Evolutionary conservation across 805 yeast genomes (phyloP).

Genomic region (Yueomyces sinensis): DNA sequence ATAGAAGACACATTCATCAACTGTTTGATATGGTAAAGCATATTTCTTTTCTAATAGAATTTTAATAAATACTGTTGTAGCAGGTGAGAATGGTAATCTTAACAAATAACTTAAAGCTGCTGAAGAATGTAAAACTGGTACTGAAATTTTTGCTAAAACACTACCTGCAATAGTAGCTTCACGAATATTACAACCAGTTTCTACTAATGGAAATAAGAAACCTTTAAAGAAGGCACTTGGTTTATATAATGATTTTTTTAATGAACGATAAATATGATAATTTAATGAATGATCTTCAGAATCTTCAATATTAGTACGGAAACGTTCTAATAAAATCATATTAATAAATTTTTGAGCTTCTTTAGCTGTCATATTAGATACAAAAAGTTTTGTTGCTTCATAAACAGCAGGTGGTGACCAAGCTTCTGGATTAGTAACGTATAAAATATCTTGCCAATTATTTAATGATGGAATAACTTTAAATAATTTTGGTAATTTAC

Average conservation of each 20-base stretch:
- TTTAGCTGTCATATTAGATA: conserved; percentile 73
- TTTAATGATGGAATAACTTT: conserved; percentile 85
- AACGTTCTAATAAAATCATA: conserved; percentile 53
- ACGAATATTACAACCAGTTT: conserved; percentile 75
- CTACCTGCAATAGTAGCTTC: conserved; percentile 96
- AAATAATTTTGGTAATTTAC: conserved; percentile 91
- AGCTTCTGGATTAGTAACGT: conserved; percentile 78
- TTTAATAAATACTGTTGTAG: conserved; percentile 81
- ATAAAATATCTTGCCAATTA: conserved; percentile 92
- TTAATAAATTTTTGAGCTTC: conserved; percentile 81
- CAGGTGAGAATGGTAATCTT: conserved; percentile 74
- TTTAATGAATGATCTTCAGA: conserved; percentile 68
- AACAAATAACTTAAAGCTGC: conserved; percentile 83
- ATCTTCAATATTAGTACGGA: conserved; percentile 57
- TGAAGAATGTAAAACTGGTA: conserved; percentile 91
- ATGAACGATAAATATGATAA: conserved; percentile 83
- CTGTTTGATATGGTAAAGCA: conserved; percentile 92
- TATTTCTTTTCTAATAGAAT: conserved; percentile 86
- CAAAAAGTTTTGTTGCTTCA: conserved; percentile 90
- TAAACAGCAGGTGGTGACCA: conserved; percentile 95
- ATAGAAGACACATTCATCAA: conserved; percentile 87
- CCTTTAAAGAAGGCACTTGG: conserved; percentile 98
- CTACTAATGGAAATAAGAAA: conserved; percentile 80
- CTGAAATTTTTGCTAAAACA: conserved; percentile 73
- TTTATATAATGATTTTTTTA: conserved; percentile 87